Base-by-base conservation (phyloP, 169 alveolate species). In the Plasmodium vivax region DNA sequence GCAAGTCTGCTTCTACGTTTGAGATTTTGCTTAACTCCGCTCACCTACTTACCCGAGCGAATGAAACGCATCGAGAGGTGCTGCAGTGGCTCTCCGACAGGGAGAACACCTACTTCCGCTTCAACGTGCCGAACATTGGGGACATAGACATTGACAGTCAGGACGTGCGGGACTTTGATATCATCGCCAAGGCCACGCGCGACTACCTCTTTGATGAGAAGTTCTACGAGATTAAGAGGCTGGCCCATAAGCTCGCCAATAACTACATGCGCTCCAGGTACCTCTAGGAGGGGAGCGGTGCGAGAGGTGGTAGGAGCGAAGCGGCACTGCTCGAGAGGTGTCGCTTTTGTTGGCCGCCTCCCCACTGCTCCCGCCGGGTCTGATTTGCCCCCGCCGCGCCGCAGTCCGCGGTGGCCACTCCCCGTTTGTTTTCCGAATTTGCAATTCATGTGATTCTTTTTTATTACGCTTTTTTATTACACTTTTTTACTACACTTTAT, bases 131-230 rank as follows among this genome's bases (percentile, higher is more conserved):
- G 23, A 54, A 84, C 56, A 94, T 94, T 16, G 96, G 96, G 32
- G 96, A 94, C 45, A 90, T 94, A 19, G 10, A 94, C 7, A 58
- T 94, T 43, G 96, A 94, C 54, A 84, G 95, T 41, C 93, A 56
- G 4, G 84, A 90, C 38, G 34, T 54, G 2, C 32, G 68, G 6
- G 94, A 94, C 54, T 85, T 94, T 68, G 96, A 94, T 83, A 8
- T 94, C 27, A 94, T 94, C 38, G 16, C 90, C 4, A 87, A 84
- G 75, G 96, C 96, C 36, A 94, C 96, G 5, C 91, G 43, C 10
- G 95, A 88, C 77, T 94, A 94, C 77, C 47, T 94, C n/a, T 71
- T 71, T 36, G 96, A 94, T 36, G 96, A 94, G 47, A 94, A 94
- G 30, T 94, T 72, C 82, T 94, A 72, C 74, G 96, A 94, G 19